Base-by-base conservation (phyloP, 768 basidiomycete genomes). In the Pleurotus tuoliensis region DNA sequence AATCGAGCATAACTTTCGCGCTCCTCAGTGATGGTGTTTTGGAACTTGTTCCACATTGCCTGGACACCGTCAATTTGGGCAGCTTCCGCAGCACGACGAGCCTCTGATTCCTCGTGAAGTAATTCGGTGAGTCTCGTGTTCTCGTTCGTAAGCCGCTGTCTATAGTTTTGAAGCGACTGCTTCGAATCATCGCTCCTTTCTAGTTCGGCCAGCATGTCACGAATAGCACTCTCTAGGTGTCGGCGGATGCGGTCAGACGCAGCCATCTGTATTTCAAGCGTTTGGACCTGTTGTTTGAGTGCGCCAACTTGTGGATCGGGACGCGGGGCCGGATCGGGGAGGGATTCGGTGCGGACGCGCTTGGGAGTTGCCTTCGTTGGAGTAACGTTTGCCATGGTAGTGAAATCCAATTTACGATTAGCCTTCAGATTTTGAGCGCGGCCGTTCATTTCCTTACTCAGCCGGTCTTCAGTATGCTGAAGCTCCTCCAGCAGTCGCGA, bases 171-270 rank as follows among this genome's bases (percentile, higher is more conserved):
- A 30, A 88, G 65, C 48, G 79, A 86, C 61, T 84, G 79, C 61
- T 82, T 84, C 1, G 86, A 86, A 4, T 83, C 86, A 59, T 88
- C 85, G 59, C 76, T 82, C 52, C 76, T 81, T 63, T 87, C 84
- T 38, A 88, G 69, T 55, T 87, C 83, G 15, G 76, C 72, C 3
- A 80, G 82, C 62, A 88, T 72, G 27, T 85, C 84, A 3, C 77
- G 77, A 37, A 88, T 67, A 0, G 83, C 81, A 3, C 72, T 71
- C 62, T 87, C 84, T 8, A 88, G 72, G 62, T 88, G 85, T 45
- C 78, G 81, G 25, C 86, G 73, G 55, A 88, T 82, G 20, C 86
- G 81, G 22, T 84, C 82, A 0, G 86, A 87, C 8, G 84, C 83
- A 1, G 76, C 79, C 76, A 88, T 86, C 64, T 83, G 82, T 45